Evolutionary conservation across 2,329 filamentous ascomycete species (phyloP).

Genomic region (Ascomycota sp.): DNA sequence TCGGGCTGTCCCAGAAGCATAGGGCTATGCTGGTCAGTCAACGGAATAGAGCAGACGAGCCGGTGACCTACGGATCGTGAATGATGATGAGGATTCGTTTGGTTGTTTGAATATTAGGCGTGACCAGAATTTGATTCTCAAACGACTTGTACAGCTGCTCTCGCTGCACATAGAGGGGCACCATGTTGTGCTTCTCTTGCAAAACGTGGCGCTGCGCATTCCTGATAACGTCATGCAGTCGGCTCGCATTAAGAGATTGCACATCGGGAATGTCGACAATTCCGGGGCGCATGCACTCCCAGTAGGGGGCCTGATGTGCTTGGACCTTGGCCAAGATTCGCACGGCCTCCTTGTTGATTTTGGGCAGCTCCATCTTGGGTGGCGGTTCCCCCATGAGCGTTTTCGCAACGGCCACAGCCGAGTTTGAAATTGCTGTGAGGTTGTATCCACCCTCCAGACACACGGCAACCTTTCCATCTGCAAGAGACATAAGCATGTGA

Average conservation of each 20-base stretch:
- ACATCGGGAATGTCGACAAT: conserved; percentile 32
- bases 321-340: conserved; percentile 37
- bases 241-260: conserved; percentile 31
- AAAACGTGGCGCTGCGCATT: conserved; percentile 54
- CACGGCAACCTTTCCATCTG: conserved; percentile 72
- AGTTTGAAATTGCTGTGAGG: conserved; percentile 75
- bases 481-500: conserved; percentile 93
- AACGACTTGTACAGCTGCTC: conserved; percentile 55
- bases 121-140: conserved; percentile 71
- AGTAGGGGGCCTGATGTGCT: conserved; percentile 47
- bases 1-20: conserved; percentile 49
- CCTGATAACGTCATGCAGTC: conserved; percentile 65
- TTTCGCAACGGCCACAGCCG: conserved; percentile 73
- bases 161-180: conserved; percentile 59
- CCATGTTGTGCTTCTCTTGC: conserved; percentile 55
- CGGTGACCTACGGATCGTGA: conserved; percentile 57
- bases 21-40: conserved; percentile 24
- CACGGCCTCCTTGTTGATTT: conserved; percentile 35
- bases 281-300: conserved; percentile 69
- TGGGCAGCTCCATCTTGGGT: conserved; percentile 33
- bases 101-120: conserved; percentile 44
- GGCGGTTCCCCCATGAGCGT: conserved; percentile 94
- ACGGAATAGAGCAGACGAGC: background rate
- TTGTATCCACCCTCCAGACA: conserved; percentile 96
- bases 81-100: conserved; percentile 65